Evolutionary conservation across 768 basidiomycete species (phyloP).

Genomic region (Floccularia luteovirens): DNA sequence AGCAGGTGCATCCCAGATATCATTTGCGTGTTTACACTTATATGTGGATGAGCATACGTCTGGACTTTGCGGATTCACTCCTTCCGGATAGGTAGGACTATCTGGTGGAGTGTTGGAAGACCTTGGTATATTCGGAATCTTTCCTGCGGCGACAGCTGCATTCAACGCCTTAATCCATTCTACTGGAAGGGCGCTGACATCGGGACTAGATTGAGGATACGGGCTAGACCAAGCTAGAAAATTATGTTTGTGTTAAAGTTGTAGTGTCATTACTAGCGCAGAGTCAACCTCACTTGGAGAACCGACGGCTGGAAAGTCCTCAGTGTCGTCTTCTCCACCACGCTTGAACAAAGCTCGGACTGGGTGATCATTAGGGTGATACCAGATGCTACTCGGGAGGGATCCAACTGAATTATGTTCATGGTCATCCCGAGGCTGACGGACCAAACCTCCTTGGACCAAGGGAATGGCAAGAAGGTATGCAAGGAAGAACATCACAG

Average conservation of each 20-base stretch:
- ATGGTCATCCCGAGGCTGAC: conserved; percentile 14
- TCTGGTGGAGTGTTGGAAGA: conserved; percentile 27
- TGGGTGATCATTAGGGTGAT: conserved; percentile 53
- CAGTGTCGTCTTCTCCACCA: conserved; percentile 35
- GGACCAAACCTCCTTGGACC: conserved; percentile 11
- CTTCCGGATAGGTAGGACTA: conserved; percentile 38
- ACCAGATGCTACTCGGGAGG: conserved; percentile 43
- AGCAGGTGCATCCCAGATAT: conserved; percentile 72
- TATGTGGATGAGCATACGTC: conserved; percentile 73
- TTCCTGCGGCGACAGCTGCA: conserved; percentile 56
- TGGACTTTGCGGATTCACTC: conserved; percentile 34
- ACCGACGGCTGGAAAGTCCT: conserved; percentile 50
- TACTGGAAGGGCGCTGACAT: conserved; percentile 44
- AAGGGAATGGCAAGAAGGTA: conserved; percentile 17
- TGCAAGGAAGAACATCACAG: conserved; percentile 14
- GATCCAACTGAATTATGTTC: conserved; percentile 20
- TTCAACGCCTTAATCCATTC: conserved; percentile 70
- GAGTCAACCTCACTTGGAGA: conserved; percentile 38
- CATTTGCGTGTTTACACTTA: conserved; percentile 53
- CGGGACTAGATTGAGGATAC: conserved; percentile 48
- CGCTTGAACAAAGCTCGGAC: conserved; percentile 60
- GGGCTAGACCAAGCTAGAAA: conserved; percentile 49
- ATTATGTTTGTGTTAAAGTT: neutral
- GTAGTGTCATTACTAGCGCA: neutral
- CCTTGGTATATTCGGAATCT: conserved; percentile 62